These are phyloP conservation scores for Cladosporium sp. DNA, from an alignment of 2,329 filamentous ascomycete species.

Conservation along the genomic window DNA sequence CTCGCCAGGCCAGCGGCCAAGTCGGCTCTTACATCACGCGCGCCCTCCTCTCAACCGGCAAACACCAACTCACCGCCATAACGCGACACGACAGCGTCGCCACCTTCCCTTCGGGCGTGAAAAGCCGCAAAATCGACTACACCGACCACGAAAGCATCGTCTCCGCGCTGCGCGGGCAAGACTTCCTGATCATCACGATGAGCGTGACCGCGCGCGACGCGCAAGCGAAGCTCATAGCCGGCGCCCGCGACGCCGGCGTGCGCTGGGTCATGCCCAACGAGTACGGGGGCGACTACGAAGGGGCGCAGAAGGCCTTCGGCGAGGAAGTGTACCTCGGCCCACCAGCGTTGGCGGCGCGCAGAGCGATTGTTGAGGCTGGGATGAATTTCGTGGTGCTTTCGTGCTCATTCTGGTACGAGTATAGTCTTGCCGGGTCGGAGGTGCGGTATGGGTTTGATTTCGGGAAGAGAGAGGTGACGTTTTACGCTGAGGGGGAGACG, in stretches of 20 bases:
- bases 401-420: conserved; percentile 33
- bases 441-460: conserved; percentile 30
- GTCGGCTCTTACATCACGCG: conserved; percentile 30
- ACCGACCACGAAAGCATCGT: conserved; percentile 21
- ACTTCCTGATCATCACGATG: conserved; percentile 33
- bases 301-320: conserved; percentile 22
- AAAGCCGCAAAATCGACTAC: conserved; percentile 25
- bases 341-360: conserved; percentile 13
- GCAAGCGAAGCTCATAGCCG: conserved; percentile 25
- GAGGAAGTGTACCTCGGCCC: conserved; percentile 20
- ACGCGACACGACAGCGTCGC: conserved; percentile 41
- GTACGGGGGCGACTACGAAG: conserved; percentile 28
- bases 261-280: conserved; percentile 30
- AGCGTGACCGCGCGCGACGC: conserved; percentile 18
- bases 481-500: conserved; percentile 26
- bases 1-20: conserved; percentile 25
- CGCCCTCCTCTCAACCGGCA: conserved; percentile 28
- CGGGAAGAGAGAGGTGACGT: conserved; percentile 18
- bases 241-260: conserved; percentile 26
- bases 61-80: conserved; percentile 36
- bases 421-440: conserved; percentile 18
- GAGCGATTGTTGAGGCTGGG: conserved; percentile 24
- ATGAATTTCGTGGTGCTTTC: conserved; percentile 22
- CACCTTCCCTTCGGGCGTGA: conserved; percentile 19
- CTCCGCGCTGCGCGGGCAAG: conserved; percentile 28